Evolutionary conservation across 352 stramenopile genomes (phyloP).

Genomic region (Phytophthora pistaciae): DNA sequence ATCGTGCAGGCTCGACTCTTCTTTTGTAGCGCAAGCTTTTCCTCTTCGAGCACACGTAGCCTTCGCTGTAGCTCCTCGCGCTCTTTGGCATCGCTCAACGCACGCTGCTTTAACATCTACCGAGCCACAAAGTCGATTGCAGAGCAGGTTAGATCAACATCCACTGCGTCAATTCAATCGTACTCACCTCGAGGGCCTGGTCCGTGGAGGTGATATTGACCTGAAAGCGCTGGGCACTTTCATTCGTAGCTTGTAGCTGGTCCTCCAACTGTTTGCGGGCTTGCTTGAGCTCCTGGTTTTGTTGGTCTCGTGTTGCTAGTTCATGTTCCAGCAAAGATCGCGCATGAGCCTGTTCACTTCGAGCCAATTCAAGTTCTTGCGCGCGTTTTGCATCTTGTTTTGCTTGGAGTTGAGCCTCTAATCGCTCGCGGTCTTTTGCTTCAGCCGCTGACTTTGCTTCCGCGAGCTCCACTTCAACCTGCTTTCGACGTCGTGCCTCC

Average conservation of each 20-base stretch:
- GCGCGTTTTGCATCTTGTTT: constrained; percentile 38
- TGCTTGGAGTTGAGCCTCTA: constrained; percentile 35
- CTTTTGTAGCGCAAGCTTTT: constrained; percentile 62
- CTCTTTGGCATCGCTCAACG: constrained; percentile 56
- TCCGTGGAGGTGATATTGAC: constrained; percentile 48
- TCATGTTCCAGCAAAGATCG: constrained; percentile 38
- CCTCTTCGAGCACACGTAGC: constrained; percentile 58
- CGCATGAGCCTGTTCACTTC: constrained; percentile 33
- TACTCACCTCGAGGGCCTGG: constrained; percentile 57
- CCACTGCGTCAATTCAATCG: not conserved
- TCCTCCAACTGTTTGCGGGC: constrained; percentile 40
- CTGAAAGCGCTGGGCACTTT: constrained; percentile 40
- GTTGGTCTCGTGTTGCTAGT: constrained; percentile 28
- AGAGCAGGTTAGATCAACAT: not conserved
- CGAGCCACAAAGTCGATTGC: not conserved
- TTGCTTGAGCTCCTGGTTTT: constrained; percentile 47
- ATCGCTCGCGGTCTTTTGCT: constrained; percentile 38
- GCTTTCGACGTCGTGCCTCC: constrained; percentile 22
- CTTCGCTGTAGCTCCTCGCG: constrained; percentile 65
- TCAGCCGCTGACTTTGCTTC: constrained; percentile 28
- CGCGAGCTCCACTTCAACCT: constrained; percentile 27
- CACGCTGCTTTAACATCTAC: constrained; percentile 58
- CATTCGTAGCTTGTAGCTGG: constrained; percentile 42
- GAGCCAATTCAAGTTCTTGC: constrained; percentile 27
- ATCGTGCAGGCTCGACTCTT: constrained; percentile 65